Base-by-base conservation (phyloP, 2,329 filamentous ascomycete species). In the Aspergillus novofumigatus region DNA sequence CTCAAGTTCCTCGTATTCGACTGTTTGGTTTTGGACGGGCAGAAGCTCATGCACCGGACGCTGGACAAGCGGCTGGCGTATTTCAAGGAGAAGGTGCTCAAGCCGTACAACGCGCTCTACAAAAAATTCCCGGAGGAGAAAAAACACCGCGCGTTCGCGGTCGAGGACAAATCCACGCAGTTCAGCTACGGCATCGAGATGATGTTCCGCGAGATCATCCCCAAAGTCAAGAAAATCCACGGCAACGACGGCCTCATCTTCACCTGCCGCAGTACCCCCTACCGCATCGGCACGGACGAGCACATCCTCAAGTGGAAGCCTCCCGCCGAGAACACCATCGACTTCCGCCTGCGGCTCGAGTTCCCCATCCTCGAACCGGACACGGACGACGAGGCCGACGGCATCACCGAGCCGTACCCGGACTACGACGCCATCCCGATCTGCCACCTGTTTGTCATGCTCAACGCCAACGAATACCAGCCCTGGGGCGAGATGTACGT, bases 221-320 rank as follows among this genome's bases (percentile, higher is more conserved):
- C 92, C 1, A 86, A 82, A 45, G 83, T 99, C 38, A 88, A 87
- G 64, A 71, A 72, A 51, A 74, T 78, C 44, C 94, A 99, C 71
- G 92, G 93, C 60, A 97, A 97, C 72, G 94, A 99, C 72, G 94
- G 94, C 5, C 83, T 99, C 49, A 96, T 99, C 69, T 99, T 97
- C 76, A 97, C 94, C n/a, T 96, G 93, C 77, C 86, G 90, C 62
- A 88, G 86, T 66, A 91, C 90, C 20, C 83, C 88, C 9, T 99
- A 99, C 78, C 87, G 88, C 66, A 88, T 89, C 63, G 94, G 94
- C 64, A 99, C 94, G 11, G 94, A 99, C 74, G 85, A 85, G 51
- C 88, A 96, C 72, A 99, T 97, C 61, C 80, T 99, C 42, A 99
- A 99, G 75, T 99, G 94, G 94, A 99, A 99, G 76, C 92, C 93